These are phyloP conservation scores for Polyrhizophydium stewartii DNA, from an alignment of 371 early-diverging fungal genomes.

Conservation along the genomic window DNA sequence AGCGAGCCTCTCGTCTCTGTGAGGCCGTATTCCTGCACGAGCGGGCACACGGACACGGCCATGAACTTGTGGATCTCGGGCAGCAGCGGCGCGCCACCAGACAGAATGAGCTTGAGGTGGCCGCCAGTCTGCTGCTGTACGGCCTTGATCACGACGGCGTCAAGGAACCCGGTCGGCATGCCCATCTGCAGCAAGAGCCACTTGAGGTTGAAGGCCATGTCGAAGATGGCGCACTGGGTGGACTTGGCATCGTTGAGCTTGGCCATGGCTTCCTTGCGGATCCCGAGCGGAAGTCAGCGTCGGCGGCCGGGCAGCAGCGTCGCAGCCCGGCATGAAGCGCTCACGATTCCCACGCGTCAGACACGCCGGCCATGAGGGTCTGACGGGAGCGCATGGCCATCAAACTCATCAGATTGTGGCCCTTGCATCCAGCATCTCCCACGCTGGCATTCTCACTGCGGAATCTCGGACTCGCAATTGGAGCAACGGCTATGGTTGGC, in stretches of 20 bases:
- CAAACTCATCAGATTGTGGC: too few relatives aligned
- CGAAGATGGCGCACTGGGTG: conserved; percentile 66
- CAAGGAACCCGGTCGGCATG: conserved; percentile 71
- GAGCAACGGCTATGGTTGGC: too few relatives aligned
- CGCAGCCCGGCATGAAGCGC: too few relatives aligned
- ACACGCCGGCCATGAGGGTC: too few relatives aligned
- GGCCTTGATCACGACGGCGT: conserved; percentile 83
- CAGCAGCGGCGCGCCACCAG: conserved; percentile 94
- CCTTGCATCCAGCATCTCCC: too few relatives aligned
- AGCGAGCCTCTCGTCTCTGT: conserved; percentile 25
- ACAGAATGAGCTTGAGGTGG: conserved; percentile 77
- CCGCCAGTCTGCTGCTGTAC: conserved; percentile 92
- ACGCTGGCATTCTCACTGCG: too few relatives aligned
- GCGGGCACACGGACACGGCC: conserved; percentile 72
- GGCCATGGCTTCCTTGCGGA: conserved; percentile 79
- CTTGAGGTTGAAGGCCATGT: conserved; percentile 71
- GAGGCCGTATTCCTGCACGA: conserved; percentile 91
- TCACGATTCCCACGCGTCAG: too few relatives aligned
- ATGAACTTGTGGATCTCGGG: conserved; percentile 82
- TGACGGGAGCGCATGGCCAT: background rate
- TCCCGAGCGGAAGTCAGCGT: conserved; percentile 38
- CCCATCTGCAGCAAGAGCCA: conserved; percentile 58
- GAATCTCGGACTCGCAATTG: too few relatives aligned
- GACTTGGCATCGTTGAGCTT: conserved; percentile 65
- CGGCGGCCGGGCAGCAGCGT: background rate